phyloP scores from a whole-genome alignment of 495 filamentous ascomycete species.

The Daldinia caldariorum region DNA sequence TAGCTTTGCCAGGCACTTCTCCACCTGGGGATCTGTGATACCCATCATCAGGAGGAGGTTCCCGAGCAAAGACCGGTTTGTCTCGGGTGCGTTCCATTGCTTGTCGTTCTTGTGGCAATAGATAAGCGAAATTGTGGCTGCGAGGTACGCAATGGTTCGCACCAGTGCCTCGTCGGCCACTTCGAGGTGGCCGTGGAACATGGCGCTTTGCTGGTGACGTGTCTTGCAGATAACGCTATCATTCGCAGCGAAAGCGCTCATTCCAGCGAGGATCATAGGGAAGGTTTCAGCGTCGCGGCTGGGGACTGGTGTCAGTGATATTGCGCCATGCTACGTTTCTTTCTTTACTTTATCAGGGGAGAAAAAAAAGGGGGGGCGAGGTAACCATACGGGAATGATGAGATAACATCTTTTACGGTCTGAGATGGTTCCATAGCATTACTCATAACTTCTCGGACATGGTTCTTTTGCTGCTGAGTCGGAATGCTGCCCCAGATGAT shows the following conservation, averaged over 20 bases:
- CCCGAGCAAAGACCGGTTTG: slow-evolving; percentile 34
- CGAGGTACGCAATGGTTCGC: slow-evolving; percentile 53
- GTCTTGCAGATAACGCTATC: slow-evolving; percentile 51
- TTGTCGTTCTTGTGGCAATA: slow-evolving; percentile 57
- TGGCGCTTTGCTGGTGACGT: slow-evolving; percentile 47
- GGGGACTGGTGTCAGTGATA: slow-evolving; percentile 11
- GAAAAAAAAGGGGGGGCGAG: neutral
- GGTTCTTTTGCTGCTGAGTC: slow-evolving; percentile 48
- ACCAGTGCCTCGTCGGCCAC: slow-evolving; percentile 56
- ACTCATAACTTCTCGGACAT: slow-evolving; percentile 49
- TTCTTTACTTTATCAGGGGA: neutral
- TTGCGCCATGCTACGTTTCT: neutral
- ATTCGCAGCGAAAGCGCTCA: slow-evolving; percentile 50
- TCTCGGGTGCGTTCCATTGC: slow-evolving; percentile 52
- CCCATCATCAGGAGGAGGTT: slow-evolving; percentile 49
- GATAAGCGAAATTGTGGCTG: slow-evolving; percentile 51
- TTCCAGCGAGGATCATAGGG: slow-evolving; percentile 50
- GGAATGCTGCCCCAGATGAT: slow-evolving; percentile 61
- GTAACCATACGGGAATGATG: slow-evolving; percentile 43
- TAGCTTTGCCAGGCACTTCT: slow-evolving; percentile 52
- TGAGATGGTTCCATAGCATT: slow-evolving; percentile 51
- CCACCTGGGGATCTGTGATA: slow-evolving; percentile 43
- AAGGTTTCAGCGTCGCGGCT: slow-evolving; percentile 41
- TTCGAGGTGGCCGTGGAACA: slow-evolving; percentile 53
- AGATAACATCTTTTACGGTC: slow-evolving; percentile 50